Percentiles rank a stretch among this genome's conserved stretches.
phyloP scores from a whole-genome alignment of 2,329 filamentous ascomycete genomes.

The Calonectria montana region DNA sequence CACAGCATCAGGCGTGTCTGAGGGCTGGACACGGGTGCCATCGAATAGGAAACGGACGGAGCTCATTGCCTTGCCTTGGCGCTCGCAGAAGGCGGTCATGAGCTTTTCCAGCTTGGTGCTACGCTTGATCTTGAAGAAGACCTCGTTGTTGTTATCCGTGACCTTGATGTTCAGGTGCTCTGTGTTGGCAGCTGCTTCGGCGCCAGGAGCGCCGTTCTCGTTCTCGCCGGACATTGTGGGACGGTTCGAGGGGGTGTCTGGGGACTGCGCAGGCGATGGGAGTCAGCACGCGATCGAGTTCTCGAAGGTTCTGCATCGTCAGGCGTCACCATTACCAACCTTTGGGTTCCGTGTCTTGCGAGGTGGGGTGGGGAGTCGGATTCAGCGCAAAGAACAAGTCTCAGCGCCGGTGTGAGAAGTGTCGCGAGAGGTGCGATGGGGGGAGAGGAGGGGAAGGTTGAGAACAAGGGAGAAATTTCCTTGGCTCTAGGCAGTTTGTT shows the following conservation, averaged over 20 bases:
- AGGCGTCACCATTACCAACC: slow-evolving; percentile 17
- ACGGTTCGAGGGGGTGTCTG: slow-evolving; percentile 23
- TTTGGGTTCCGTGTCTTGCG: slow-evolving; percentile 17
- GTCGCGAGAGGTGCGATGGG: slow-evolving; percentile 3
- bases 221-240: slow-evolving; percentile 58
- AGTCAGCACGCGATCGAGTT: slow-evolving; percentile 29
- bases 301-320: not conserved
- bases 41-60: slow-evolving; percentile 97
- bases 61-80: slow-evolving; percentile 86
- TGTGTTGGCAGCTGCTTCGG: slow-evolving; percentile 58
- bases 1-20: slow-evolving; percentile 92
- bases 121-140: slow-evolving; percentile 99
- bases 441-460: not conserved
- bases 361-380: slow-evolving; percentile 11
- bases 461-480: not conserved
- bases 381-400: not conserved
- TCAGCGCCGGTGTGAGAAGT: not conserved
- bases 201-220: slow-evolving; percentile 63
- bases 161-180: slow-evolving; percentile 99
- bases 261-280: slow-evolving; percentile 13
- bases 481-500: slow-evolving; percentile 9
- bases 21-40: slow-evolving; percentile 88
- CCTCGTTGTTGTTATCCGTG: slow-evolving; percentile 98
- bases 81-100: slow-evolving; percentile 97
- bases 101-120: slow-evolving; percentile 96